phyloP scores from a whole-genome alignment of 2,329 filamentous ascomycete genomes.

The Pestalotiopsis sp. region DNA sequence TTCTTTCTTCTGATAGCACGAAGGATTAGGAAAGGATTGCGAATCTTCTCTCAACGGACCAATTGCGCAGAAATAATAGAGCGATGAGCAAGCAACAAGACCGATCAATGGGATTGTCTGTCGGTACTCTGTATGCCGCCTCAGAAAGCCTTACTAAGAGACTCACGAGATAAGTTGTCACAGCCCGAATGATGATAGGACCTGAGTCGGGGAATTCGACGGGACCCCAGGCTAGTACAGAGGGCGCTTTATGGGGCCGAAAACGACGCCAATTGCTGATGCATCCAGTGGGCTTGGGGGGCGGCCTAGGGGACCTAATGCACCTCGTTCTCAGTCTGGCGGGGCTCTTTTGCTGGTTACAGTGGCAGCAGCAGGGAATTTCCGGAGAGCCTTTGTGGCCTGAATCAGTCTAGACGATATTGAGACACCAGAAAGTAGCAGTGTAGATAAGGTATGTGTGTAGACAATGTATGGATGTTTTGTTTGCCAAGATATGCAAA shows the following conservation, averaged over 20 bases:
- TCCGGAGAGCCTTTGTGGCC: neutral
- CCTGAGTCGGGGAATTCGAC: conserved; percentile 10
- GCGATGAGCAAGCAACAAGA: neutral
- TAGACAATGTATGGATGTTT: neutral
- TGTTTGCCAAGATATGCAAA: too few relatives aligned
- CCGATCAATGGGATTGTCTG: neutral
- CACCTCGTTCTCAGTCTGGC: neutral
- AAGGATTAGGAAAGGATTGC: neutral
- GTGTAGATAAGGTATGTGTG: neutral
- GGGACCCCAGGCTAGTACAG: conserved; percentile 7
- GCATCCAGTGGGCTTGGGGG: neutral
- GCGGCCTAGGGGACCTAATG: neutral
- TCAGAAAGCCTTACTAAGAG: conserved; percentile 4
- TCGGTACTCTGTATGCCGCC: neutral
- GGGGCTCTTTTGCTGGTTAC: neutral
- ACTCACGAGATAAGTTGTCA: conserved; percentile 11
- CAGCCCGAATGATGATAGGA: conserved; percentile 9
- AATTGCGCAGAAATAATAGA: conserved; percentile 15
- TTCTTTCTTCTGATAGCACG: neutral
- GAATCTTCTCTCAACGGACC: neutral
- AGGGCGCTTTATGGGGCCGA: conserved; percentile 8
- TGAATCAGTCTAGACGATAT: neutral
- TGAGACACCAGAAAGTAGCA: too few relatives aligned
- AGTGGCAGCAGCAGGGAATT: neutral
- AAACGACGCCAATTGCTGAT: neutral